phyloP scores from a whole-genome alignment of 441 rosid genomes.

The Syzygium malaccense region DNA sequence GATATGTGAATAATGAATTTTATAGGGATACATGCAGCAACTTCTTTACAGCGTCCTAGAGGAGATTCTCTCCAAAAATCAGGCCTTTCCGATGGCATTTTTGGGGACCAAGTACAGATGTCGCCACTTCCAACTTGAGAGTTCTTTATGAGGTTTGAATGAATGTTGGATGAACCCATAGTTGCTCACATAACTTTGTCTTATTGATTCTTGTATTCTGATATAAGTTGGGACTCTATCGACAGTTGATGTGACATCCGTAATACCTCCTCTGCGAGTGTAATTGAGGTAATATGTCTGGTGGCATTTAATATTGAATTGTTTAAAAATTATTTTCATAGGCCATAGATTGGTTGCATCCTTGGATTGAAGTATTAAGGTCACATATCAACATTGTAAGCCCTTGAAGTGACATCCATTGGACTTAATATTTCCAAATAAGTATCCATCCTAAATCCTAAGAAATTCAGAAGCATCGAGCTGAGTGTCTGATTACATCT shows the following conservation, averaged over 20 bases:
- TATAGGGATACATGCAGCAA: conserved; percentile 74
- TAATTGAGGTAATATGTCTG: background rate
- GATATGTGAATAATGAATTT: background rate
- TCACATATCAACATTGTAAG: background rate
- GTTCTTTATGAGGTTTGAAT: background rate
- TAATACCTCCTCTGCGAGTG: background rate
- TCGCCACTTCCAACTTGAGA: conserved; percentile 51
- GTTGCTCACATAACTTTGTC: background rate
- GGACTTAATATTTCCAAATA: background rate
- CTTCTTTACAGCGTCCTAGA: conserved; percentile 59
- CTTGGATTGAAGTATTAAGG: background rate
- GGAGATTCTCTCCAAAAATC: conserved; percentile 46
- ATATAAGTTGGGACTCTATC: background rate
- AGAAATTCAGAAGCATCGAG: background rate
- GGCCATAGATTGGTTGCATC: background rate
- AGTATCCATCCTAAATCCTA: background rate
- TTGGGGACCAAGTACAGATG: conserved; percentile 45
- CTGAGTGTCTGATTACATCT: background rate
- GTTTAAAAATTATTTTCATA: background rate
- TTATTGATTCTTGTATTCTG: background rate
- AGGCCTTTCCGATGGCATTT: conserved; percentile 36
- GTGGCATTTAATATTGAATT: background rate
- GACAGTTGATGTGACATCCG: background rate
- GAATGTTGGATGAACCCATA: background rate
- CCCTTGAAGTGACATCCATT: background rate